Conservation (phyloP, 2,329 filamentous ascomycete species). For the Diaporthe nobilis region DNA sequence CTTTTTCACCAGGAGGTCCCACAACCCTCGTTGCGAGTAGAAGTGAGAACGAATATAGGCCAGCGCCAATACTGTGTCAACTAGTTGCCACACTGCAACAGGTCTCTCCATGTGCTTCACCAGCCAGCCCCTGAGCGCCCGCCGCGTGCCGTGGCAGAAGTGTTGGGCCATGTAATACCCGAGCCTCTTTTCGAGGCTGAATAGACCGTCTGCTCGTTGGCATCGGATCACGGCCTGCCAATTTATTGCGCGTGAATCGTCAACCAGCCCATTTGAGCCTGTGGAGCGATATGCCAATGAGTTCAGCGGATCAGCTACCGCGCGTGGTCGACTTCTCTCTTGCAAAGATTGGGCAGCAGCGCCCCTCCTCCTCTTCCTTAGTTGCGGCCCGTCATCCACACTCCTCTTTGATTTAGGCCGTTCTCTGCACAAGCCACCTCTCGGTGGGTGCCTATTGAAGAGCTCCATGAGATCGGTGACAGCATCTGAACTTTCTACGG, state of each 20-base stretch:
- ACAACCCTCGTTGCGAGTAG: neutral
- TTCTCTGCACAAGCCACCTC: no score
- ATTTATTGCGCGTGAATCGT: neutral
- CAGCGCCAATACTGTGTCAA: neutral
- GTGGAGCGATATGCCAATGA: no score
- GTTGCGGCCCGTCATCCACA: no score
- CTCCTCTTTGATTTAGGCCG: no score
- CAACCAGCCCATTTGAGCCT: no score
- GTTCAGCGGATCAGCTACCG: no score
- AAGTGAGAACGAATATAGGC: neutral
- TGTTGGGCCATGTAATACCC: neutral
- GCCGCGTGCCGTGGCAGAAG: neutral
- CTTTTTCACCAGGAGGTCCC: neutral
- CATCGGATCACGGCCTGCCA: neutral
- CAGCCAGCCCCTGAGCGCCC: neutral
- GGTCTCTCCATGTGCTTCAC: neutral
- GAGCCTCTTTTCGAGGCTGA: neutral
- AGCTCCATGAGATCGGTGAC: no score
- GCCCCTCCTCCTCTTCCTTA: no score
- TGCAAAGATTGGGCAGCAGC: no score
- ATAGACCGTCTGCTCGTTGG: conserved; percentile 1
- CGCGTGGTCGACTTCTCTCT: no score
- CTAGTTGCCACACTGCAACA: neutral
- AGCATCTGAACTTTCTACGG: no score
- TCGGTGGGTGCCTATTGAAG: no score